Percentiles rank a stretch among this genome's conserved stretches.
These are phyloP conservation scores for Phalaenopsis aphrodite DNA, from an alignment of 106 monocot genomes.

Conservation along the genomic window DNA sequence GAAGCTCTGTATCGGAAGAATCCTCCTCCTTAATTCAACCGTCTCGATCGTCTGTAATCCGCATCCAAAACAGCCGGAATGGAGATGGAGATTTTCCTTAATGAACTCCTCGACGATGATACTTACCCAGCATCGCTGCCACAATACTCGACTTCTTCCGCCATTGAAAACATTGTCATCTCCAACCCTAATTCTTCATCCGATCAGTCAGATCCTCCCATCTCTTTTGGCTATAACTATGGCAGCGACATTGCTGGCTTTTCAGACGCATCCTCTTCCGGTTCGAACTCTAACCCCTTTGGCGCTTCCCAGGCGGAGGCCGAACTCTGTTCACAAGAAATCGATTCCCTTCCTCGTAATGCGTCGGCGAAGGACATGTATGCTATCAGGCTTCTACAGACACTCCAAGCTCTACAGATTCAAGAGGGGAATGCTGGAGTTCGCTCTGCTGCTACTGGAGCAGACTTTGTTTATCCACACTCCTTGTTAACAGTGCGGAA, in stretches of 20 bases:
- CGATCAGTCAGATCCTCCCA: not conserved
- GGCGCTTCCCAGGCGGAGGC: too few species aligned
- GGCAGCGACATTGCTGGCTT: not conserved
- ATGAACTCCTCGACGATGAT: not conserved
- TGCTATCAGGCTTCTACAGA: not conserved
- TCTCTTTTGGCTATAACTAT: not conserved
- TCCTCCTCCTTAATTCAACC: too few species aligned
- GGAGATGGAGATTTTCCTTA: not conserved
- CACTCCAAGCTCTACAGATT: not conserved
- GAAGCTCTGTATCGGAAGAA: not conserved
- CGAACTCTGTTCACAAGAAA: not conserved
- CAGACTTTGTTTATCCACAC: not conserved
- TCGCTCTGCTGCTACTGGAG: not conserved
- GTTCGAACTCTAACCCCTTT: too few species aligned
- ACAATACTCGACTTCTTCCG: not conserved
- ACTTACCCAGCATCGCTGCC: not conserved
- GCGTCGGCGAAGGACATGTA: not conserved
- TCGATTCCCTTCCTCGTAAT: not conserved
- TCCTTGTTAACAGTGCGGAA: too few species aligned
- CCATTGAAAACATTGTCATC: not conserved
- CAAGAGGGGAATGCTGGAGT: too few species aligned
- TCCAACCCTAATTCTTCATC: not conserved
- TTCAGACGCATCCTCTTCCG: too few species aligned
- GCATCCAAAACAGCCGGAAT: not conserved
- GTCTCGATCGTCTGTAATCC: too few species aligned